Percentiles rank a stretch among this genome's conserved stretches.
phyloP scores from a whole-genome alignment of 177 flowering plant species.

The Vitis hybrid region DNA sequence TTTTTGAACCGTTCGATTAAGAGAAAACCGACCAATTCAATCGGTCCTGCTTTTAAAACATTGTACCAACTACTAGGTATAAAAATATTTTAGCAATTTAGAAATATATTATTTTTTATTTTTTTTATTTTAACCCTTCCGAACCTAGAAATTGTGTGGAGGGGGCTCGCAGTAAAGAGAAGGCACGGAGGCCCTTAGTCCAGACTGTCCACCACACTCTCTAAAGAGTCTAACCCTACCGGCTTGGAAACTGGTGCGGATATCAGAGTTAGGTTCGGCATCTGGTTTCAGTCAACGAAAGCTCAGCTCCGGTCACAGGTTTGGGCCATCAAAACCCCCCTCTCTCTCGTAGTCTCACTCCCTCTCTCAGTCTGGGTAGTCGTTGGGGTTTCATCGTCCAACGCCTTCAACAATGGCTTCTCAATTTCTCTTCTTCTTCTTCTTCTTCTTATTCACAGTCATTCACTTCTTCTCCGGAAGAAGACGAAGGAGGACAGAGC shows the following conservation, averaged over 20 bases:
- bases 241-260: slow-evolving; percentile 35
- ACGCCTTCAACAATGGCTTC: not conserved
- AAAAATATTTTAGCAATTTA: too few species aligned
- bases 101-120: too few species aligned
- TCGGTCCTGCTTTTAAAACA: too few species aligned
- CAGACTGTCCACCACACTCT: too few species aligned
- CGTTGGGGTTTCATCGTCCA: slow-evolving; percentile 8
- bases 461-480: not conserved
- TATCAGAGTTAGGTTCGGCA: not conserved
- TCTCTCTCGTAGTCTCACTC: not conserved
- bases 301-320: slow-evolving; percentile 45
- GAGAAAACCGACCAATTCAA: too few species aligned
- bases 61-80: too few species aligned
- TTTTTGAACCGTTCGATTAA: too few species aligned
- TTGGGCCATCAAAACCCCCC: slow-evolving; percentile 13
- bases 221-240: not conserved
- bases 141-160: too few species aligned
- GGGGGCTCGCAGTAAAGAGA: too few species aligned
- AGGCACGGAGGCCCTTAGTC: too few species aligned
- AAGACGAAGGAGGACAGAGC: slow-evolving; percentile 14
- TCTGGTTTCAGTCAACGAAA: slow-evolving; percentile 1
- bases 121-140: too few species aligned
- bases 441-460: slow-evolving; percentile 12
- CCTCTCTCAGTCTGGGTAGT: slow-evolving; percentile 8
- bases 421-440: not conserved